Percentiles rank a stretch among this genome's conserved stretches.
phyloP scores from a whole-genome alignment of 768 basidiomycete species.

The Daedaleopsis nitida region DNA sequence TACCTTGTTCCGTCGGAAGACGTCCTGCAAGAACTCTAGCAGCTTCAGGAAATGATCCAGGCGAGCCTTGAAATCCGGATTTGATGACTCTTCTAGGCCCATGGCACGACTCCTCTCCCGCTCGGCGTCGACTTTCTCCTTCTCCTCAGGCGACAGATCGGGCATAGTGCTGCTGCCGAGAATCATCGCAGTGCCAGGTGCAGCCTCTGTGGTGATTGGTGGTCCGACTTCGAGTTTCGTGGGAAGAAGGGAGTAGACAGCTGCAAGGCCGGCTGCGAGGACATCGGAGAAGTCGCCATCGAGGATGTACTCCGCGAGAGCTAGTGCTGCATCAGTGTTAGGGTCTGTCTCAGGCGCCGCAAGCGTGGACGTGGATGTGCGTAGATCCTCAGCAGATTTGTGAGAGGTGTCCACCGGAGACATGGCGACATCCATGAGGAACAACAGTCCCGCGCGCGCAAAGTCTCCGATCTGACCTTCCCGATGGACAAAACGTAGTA shows the following conservation, averaged over 20 bases:
- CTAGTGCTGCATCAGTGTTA: constrained; percentile 80
- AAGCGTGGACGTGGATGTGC: constrained; percentile 30
- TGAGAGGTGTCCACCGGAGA: constrained; percentile 63
- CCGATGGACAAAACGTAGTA: constrained; percentile 91
- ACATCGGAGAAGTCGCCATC: constrained; percentile 99
- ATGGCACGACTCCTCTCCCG: constrained; percentile 55
- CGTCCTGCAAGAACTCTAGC: constrained; percentile 90
- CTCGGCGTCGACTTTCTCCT: constrained; percentile 48
- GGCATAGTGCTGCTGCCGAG: constrained; percentile 60
- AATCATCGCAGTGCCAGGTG: constrained; percentile 60
- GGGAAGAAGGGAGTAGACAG: constrained; percentile 90
- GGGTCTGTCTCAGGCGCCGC: constrained; percentile 54
- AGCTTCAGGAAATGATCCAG: constrained; percentile 90
- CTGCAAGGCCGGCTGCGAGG: constrained; percentile 88
- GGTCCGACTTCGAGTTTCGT: constrained; percentile 77
- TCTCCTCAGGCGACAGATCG: constrained; percentile 54
- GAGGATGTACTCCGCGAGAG: constrained; percentile 89
- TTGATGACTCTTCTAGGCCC: constrained; percentile 78
- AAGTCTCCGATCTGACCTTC: constrained; percentile 94
- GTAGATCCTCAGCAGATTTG: constrained; percentile 35
- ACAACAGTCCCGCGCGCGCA: constrained; percentile 88
- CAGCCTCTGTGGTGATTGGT: constrained; percentile 40
- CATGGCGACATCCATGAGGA: constrained; percentile 95
- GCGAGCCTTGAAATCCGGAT: constrained; percentile 72
- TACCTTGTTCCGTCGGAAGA: constrained; percentile 66